A percentile compares a stretch with the other conserved stretches of the same genome.
phyloP scores from a whole-genome alignment of 2,329 filamentous ascomycete genomes.

The Tolypocladium inflatum region DNA sequence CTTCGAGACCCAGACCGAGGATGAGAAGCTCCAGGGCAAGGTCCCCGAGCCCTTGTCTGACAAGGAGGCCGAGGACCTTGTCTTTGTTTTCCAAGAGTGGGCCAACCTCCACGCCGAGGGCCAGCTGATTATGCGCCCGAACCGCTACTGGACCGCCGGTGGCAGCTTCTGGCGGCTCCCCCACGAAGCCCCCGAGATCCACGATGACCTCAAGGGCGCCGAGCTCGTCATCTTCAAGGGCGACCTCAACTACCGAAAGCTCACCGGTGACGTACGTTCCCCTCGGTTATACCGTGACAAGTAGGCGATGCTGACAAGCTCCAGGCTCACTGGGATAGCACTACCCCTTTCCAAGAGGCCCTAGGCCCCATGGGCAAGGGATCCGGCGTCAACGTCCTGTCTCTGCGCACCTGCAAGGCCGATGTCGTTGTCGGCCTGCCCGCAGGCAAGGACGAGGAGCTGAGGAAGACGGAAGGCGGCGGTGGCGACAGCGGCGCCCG shows the following conservation, averaged over 20 bases:
- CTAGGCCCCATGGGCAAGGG: conserved; percentile 76
- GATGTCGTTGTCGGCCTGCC: conserved; percentile 89
- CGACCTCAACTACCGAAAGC: conserved; percentile 90
- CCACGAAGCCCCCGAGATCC: conserved; percentile 53
- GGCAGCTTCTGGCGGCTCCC: conserved; percentile 88
- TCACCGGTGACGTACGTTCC: conserved; percentile 70
- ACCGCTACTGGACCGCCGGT: conserved; percentile 82
- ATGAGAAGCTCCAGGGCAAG: conserved; percentile 47
- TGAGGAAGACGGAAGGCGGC: conserved; percentile 58
- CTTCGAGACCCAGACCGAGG: conserved; percentile 66
- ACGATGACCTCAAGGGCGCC: conserved; percentile 69
- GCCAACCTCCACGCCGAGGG: conserved; percentile 71
- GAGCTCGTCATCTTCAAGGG: conserved; percentile 96
- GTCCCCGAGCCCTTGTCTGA: conserved; percentile 54
- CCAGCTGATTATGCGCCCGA: conserved; percentile 71
- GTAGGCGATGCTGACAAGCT: not conserved
- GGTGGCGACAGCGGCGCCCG: conserved; percentile 62
- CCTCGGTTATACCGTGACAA: rapidly evolving
- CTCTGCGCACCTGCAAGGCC: conserved; percentile 90
- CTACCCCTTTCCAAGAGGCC: conserved; percentile 75
- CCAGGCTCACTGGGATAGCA: conserved; percentile 61
- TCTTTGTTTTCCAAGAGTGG: conserved; percentile 78
- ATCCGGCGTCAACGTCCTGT: conserved; percentile 76
- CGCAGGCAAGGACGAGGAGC: conserved; percentile 70
- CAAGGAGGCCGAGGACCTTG: conserved; percentile 55